phyloP scores from a whole-genome alignment of 208 protist genomes.

The Kentomonas sorsogonicus region DNA sequence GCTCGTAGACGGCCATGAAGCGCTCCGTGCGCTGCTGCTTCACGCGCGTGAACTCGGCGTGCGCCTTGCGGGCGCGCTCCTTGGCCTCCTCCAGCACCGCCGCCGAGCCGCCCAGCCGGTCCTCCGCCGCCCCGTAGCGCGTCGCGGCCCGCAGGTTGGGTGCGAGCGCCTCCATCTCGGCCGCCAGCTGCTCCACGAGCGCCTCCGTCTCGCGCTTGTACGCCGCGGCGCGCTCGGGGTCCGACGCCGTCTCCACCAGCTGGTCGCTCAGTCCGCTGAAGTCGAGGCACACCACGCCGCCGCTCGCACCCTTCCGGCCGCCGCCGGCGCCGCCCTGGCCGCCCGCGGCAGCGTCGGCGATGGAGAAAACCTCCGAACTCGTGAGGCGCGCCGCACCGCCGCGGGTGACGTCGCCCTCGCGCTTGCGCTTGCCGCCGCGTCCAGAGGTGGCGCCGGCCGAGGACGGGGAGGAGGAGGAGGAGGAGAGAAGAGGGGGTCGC shows the following conservation, averaged over 20 bases:
- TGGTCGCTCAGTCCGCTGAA: conserved; percentile 55
- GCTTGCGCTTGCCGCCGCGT: conserved; percentile 45
- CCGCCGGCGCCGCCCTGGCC: conserved; percentile 1
- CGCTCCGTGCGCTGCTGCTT: conserved; percentile 81
- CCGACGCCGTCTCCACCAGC: conserved; percentile 32
- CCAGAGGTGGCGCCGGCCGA: conserved; percentile 14
- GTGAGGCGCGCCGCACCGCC: too few species aligned
- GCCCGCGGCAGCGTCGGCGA: neutral
- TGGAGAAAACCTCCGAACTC: neutral
- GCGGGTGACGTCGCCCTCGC: conserved; percentile 19
- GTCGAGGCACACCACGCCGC: conserved; percentile 51
- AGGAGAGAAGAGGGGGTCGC: too few species aligned
- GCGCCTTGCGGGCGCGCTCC: conserved; percentile 59
- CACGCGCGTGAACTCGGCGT: conserved; percentile 76
- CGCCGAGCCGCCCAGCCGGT: conserved; percentile 64
- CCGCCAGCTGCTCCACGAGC: conserved; percentile 39
- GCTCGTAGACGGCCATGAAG: conserved; percentile 94
- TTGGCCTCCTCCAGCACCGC: conserved; percentile 72
- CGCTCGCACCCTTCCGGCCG: neutral
- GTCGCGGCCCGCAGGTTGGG: conserved; percentile 78
- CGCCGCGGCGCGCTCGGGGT: conserved; percentile 38
- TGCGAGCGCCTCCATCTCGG: conserved; percentile 73
- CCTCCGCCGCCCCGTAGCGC: conserved; percentile 57
- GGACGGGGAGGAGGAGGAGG: too few species aligned
- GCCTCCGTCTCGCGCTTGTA: conserved; percentile 62